phyloP scores from a whole-genome alignment of 306 rosid genomes.

The Malus asiatica region DNA sequence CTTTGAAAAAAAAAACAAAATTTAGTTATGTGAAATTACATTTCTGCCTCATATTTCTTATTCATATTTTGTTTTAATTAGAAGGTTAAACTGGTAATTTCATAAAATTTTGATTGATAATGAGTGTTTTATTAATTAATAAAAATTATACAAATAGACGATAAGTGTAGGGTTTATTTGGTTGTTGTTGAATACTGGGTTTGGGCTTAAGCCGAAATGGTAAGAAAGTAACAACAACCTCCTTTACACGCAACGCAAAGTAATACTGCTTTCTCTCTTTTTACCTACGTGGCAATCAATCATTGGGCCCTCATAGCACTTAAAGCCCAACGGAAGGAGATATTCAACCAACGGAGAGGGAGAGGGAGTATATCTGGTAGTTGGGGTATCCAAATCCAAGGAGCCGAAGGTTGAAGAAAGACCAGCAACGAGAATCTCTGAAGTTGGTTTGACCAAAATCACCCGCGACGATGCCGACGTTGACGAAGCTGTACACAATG shows the following conservation, averaged over 20 bases:
- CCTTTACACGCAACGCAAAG: not conserved
- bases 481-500: constrained; percentile 49
- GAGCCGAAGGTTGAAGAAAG: not conserved
- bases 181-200: not conserved
- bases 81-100: no score
- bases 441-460: not conserved
- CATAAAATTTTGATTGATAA: no score
- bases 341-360: not conserved
- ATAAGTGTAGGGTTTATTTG: fast-evolving
- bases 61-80: no score
- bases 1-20: no score
- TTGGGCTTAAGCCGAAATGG: not conserved
- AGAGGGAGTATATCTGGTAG: not conserved
- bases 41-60: no score
- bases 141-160: fast-evolving
- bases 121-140: no score
- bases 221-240: not conserved
- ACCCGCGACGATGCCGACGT: constrained; percentile 44
- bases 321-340: not conserved
- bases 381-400: not conserved
- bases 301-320: not conserved
- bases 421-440: not conserved
- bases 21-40: no score
- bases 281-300: not conserved
- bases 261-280: not conserved